Evolutionary conservation across 139 green algal genomes (phyloP).

Genomic region (Tetraselmis chui): DNA sequence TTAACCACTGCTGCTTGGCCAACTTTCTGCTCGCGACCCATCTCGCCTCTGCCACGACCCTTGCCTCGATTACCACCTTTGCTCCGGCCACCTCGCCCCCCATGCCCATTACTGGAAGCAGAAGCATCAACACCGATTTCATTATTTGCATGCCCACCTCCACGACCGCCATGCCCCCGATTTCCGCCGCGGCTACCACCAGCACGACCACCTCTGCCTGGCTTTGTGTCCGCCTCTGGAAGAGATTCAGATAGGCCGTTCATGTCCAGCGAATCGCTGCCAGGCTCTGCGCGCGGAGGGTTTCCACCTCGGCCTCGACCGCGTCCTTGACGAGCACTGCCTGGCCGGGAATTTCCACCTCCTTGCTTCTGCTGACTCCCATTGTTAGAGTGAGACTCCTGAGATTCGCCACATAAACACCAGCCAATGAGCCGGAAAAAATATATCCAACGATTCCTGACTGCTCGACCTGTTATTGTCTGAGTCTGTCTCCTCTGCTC

Average conservation of each 20-base stretch:
- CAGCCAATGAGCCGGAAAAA: no score
- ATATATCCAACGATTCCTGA: no score
- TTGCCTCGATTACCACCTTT: not conserved
- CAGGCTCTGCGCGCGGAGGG: not conserved
- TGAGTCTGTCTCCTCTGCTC: no score
- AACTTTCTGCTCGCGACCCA: not conserved
- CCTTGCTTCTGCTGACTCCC: no score
- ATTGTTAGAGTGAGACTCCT: no score
- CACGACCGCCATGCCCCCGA: not conserved
- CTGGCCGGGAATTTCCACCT: not conserved
- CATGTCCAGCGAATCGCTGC: not conserved
- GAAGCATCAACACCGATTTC: no score
- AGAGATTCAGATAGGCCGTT: not conserved
- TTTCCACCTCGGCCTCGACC: not conserved
- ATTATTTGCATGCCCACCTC: not conserved
- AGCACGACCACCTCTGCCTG: not conserved
- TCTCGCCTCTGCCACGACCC: not conserved
- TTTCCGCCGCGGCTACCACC: not conserved
- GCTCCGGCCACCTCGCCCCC: no score
- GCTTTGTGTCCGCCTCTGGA: not conserved
- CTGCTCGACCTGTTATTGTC: no score
- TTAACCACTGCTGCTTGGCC: not conserved
- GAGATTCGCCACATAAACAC: no score
- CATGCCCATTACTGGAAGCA: no score
- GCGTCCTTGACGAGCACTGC: not conserved